Conservation (phyloP, 169 alveolate species). For the Cryptosporidium felis region DNA sequence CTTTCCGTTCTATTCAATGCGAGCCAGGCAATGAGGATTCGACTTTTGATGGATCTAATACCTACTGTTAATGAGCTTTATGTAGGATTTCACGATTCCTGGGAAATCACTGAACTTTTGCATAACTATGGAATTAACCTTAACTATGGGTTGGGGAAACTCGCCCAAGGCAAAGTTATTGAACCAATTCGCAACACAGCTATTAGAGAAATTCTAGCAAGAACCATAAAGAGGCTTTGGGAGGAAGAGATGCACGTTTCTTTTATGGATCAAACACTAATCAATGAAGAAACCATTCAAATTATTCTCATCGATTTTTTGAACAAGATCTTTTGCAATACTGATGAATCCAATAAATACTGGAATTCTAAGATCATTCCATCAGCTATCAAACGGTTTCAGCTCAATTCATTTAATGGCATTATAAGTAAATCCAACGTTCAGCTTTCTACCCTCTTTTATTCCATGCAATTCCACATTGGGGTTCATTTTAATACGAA, state of each 20-base stretch:
- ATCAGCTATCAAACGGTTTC: slow-evolving; percentile 61
- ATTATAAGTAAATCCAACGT: slow-evolving; percentile 26
- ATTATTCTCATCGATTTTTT: slow-evolving; percentile 44
- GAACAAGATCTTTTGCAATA: slow-evolving; percentile 43
- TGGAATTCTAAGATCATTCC: slow-evolving; percentile 69
- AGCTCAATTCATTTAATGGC: slow-evolving; percentile 1
- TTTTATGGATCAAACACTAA: slow-evolving; percentile 47
- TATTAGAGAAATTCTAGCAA: slow-evolving; percentile 61
- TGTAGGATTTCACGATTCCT: slow-evolving; percentile 62
- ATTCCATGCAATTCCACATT: slow-evolving; percentile 58
- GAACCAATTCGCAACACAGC: slow-evolving; percentile 57
- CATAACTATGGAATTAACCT: slow-evolving; percentile 59
- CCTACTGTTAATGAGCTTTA: slow-evolving; percentile 62
- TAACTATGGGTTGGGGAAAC: slow-evolving; percentile 42
- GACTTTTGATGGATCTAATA: slow-evolving; percentile 12
- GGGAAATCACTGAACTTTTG: slow-evolving; percentile 67
- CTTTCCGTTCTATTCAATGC: slow-evolving; percentile 18
- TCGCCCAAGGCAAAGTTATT: slow-evolving; percentile 51
- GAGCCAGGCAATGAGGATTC: slow-evolving; percentile 66
- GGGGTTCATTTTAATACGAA: slow-evolving; percentile 52
- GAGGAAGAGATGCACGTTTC: slow-evolving; percentile 60
- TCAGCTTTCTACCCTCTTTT: slow-evolving; percentile 34
- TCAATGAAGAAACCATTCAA: slow-evolving; percentile 62
- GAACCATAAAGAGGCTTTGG: slow-evolving; percentile 68
- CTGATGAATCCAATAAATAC: slow-evolving; percentile 63